These are phyloP conservation scores for Venturia nashicola DNA, from an alignment of 2,329 filamentous ascomycete species.

Conservation along the genomic window DNA sequence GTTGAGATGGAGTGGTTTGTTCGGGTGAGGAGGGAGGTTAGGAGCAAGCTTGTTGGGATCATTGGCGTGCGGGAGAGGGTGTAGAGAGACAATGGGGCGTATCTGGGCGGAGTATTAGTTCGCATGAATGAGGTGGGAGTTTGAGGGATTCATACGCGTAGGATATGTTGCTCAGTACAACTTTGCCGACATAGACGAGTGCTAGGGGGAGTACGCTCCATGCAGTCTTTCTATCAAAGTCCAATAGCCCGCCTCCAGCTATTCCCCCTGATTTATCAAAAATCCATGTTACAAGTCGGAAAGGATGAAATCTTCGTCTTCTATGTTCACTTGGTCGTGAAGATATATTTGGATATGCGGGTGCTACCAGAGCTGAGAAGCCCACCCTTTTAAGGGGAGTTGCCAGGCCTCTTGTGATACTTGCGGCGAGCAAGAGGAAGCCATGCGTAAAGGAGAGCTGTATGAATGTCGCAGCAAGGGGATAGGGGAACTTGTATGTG, in stretches of 20 bases:
- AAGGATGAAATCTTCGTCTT: slow-evolving; percentile 17
- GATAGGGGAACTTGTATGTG: slow-evolving; percentile 39
- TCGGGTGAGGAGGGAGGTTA: slow-evolving; percentile 34
- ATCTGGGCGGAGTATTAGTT: slow-evolving; percentile 21
- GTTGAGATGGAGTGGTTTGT: slow-evolving; percentile 35
- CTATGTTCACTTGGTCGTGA: slow-evolving; percentile 19
- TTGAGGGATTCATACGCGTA: slow-evolving; percentile 30
- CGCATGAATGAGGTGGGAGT: background rate
- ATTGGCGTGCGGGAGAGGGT: slow-evolving; percentile 39
- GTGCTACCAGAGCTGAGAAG: slow-evolving; percentile 32
- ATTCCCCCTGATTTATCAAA: slow-evolving; percentile 33
- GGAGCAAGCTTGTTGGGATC: slow-evolving; percentile 35
- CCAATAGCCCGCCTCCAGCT: slow-evolving; percentile 41
- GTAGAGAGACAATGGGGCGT: slow-evolving; percentile 40
- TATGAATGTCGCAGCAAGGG: slow-evolving; percentile 37
- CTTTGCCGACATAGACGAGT: slow-evolving; percentile 36
- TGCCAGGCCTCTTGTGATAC: slow-evolving; percentile 33
- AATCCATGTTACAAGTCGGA: slow-evolving; percentile 15
- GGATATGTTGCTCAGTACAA: slow-evolving; percentile 41
- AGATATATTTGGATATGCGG: slow-evolving; percentile 22
- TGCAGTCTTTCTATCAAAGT: slow-evolving; percentile 36
- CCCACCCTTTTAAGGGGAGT: slow-evolving; percentile 29
- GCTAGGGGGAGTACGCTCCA: slow-evolving; percentile 37
- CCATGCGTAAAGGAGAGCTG: slow-evolving; percentile 39
- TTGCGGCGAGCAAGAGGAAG: slow-evolving; percentile 34